Evolutionary conservation across 2,329 filamentous ascomycete species (phyloP).

Genomic region (Penicillium vulpinum): DNA sequence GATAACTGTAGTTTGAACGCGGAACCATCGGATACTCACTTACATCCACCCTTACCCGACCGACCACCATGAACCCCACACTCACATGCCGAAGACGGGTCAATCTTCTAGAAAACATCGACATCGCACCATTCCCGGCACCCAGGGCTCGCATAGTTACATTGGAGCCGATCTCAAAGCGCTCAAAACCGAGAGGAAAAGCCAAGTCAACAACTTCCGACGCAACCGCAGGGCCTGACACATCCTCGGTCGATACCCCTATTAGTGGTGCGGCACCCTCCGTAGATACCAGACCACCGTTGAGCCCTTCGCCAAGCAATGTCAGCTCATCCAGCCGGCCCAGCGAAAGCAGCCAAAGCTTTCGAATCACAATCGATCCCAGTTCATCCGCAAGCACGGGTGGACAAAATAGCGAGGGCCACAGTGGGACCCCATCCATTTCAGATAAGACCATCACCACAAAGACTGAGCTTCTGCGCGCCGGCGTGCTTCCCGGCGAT

Average conservation of each 20-base stretch:
- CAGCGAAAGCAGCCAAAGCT: constrained; percentile 63
- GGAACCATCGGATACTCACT: constrained; percentile 91
- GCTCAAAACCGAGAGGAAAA: constrained; percentile 59
- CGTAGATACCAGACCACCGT: constrained; percentile 41
- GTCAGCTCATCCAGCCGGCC: constrained; percentile 68
- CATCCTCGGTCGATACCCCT: constrained; percentile 49
- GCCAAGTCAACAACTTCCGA: constrained; percentile 48
- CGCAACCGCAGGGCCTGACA: constrained; percentile 41
- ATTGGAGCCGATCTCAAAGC: constrained; percentile 79
- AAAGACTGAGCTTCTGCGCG: constrained; percentile 76
- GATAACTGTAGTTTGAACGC: constrained; percentile 73
- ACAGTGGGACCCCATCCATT: constrained; percentile 54
- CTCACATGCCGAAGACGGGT: constrained; percentile 79
- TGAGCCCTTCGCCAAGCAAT: constrained; percentile 62
- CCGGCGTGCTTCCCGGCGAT: constrained; percentile 84
- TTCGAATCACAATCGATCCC: constrained; percentile 53
- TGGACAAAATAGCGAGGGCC: constrained; percentile 50
- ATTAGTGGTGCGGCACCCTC: constrained; percentile 33
- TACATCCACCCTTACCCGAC: constrained; percentile 83
- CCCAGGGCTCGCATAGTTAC: constrained; percentile 82
- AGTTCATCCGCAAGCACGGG: constrained; percentile 40
- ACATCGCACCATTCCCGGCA: constrained; percentile 71
- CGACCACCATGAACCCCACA: constrained; percentile 79
- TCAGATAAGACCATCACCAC: constrained; percentile 80
- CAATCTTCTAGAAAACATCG: constrained; percentile 75